These are phyloP conservation scores for Calonectria crousiana DNA, from an alignment of 2,329 filamentous ascomycete genomes.

Conservation along the genomic window DNA sequence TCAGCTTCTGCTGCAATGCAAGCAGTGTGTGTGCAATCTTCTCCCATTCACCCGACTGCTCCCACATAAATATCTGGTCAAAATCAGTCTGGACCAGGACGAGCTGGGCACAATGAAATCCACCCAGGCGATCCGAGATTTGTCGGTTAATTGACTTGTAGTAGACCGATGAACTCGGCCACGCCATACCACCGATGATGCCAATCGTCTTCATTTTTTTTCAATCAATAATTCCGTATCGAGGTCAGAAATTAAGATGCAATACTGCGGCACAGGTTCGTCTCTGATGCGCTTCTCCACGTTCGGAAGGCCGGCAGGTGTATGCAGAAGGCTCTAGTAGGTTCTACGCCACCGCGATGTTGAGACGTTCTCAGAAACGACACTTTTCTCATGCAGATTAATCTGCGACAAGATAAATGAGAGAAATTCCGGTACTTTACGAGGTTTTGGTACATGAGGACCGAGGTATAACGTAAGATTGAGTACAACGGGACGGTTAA, in stretches of 20 bases:
- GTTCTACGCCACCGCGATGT: not conserved
- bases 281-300: not conserved
- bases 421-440: not conserved
- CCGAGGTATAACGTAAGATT: not conserved
- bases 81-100: not conserved
- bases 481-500: not conserved
- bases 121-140: not conserved
- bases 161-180: not conserved
- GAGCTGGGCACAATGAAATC: not conserved
- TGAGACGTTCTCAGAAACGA: too few species aligned
- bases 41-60: not conserved
- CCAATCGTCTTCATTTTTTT: not conserved
- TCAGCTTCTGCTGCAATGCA: not conserved
- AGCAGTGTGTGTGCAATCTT: not conserved
- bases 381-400: not conserved
- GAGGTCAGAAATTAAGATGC: not conserved
- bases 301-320: not conserved
- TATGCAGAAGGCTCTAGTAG: not conserved
- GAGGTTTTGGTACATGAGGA: not conserved
- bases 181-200: not conserved
- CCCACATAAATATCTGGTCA: not conserved
- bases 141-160: conserved; percentile 1
- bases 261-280: not conserved
- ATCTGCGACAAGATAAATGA: not conserved
- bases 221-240: not conserved